phyloP scores from a whole-genome alignment of 1,284 basidiomycete species.

The Retiboletus flavoniger region DNA sequence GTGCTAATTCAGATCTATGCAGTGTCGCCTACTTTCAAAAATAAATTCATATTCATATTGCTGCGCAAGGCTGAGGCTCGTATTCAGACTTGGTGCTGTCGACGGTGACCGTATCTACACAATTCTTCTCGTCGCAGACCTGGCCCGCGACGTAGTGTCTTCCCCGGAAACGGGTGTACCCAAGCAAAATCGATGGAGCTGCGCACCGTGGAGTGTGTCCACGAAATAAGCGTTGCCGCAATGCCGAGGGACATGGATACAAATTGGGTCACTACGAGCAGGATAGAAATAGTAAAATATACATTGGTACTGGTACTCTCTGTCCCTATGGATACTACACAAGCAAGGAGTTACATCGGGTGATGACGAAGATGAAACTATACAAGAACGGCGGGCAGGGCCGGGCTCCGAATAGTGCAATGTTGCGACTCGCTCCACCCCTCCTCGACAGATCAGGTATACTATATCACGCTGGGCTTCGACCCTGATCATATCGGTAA shows the following conservation, averaged over 20 bases:
- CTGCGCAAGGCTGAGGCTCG: too few relatives aligned
- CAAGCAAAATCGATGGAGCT: not conserved
- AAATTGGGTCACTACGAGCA: too few relatives aligned
- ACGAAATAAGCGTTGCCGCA: not conserved
- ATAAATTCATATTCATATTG: not conserved
- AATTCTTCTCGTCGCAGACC: not conserved
- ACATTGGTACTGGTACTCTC: slow-evolving; percentile 1
- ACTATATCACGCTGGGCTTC: not conserved
- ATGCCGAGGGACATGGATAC: not conserved
- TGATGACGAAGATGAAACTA: not conserved
- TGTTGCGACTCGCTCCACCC: slow-evolving; percentile 12
- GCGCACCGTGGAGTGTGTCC: not conserved
- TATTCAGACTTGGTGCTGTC: too few relatives aligned
- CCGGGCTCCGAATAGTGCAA: slow-evolving; percentile 5
- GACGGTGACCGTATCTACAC: too few relatives aligned
- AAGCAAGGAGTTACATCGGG: not conserved
- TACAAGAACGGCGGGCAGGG: slow-evolving; percentile 16
- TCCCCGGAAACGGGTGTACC: too few relatives aligned
- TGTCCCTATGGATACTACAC: slow-evolving; percentile 6
- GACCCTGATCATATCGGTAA: slow-evolving; percentile 2
- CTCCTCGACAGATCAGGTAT: slow-evolving; percentile 21
- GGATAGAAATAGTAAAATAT: not conserved
- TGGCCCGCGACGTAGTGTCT: not conserved
- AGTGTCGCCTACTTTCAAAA: not conserved
- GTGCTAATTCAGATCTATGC: slow-evolving; percentile 3